phyloP scores from a whole-genome alignment of 345 rosid species.

The Gossypioides kirkii region DNA sequence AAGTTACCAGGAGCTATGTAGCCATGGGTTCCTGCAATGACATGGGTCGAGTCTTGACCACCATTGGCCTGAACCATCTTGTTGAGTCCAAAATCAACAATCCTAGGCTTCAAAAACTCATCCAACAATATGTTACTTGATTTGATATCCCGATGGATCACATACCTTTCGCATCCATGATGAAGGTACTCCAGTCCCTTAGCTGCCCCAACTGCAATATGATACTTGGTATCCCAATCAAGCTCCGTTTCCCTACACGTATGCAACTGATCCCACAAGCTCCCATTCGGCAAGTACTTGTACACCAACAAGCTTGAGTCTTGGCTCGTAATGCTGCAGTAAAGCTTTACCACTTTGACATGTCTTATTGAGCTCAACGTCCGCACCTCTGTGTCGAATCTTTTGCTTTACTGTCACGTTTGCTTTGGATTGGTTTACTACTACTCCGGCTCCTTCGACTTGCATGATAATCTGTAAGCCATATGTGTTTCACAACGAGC shows the following conservation, averaged over 20 bases:
- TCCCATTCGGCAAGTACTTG: constrained; percentile 89
- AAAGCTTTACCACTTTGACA: constrained; percentile 87
- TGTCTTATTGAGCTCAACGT: constrained; percentile 88
- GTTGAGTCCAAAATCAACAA: constrained; percentile 93
- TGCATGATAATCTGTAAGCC: constrained; percentile 29
- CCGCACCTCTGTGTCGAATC: constrained; percentile 76
- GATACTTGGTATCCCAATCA: constrained; percentile 74
- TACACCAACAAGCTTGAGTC: constrained; percentile 87
- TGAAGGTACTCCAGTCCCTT: constrained; percentile 90
- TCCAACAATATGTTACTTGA: constrained; percentile 83
- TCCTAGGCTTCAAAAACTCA: constrained; percentile 76
- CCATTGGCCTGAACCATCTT: constrained; percentile 57
- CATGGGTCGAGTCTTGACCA: constrained; percentile 56
- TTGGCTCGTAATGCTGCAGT: constrained; percentile 83
- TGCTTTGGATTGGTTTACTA: constrained; percentile 55
- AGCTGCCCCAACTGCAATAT: constrained; percentile 74
- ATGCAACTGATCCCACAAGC: constrained; percentile 85
- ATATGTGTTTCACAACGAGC: constrained; percentile 69
- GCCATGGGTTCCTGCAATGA: constrained; percentile 88
- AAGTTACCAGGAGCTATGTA: constrained; percentile 91
- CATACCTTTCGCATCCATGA: constrained; percentile 69
- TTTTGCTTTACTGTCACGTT: constrained; percentile 36
- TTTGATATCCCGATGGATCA: constrained; percentile 79
- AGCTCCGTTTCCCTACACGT: constrained; percentile 50
- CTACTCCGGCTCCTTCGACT: constrained; percentile 39